A percentile compares a stretch with the other conserved stretches of the same genome.
These are phyloP conservation scores for Rhizophagus prolifer DNA, from an alignment of 192 early-diverging fungal genomes.

Conservation along the genomic window DNA sequence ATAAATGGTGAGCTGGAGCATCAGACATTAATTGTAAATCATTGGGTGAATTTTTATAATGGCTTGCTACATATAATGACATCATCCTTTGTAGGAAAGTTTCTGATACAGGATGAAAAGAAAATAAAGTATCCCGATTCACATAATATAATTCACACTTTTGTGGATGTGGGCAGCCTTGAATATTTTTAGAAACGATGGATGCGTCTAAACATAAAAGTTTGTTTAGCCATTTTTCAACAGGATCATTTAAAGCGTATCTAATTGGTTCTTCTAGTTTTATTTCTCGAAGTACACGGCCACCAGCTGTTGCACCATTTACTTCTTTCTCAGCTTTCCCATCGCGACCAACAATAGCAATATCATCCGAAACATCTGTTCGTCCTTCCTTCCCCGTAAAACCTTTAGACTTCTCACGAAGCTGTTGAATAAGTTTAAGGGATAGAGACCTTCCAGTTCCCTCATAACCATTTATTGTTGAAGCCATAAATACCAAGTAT, in stretches of 20 bases:
- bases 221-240: slow-evolving; percentile 95
- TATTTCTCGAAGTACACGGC: slow-evolving; percentile 85
- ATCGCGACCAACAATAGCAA: slow-evolving; percentile 52
- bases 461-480: slow-evolving; percentile 99
- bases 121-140: slow-evolving; percentile 97
- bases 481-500: slow-evolving; percentile 97
- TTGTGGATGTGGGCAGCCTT: slow-evolving; percentile 90
- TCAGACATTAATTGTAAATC: slow-evolving; percentile 97
- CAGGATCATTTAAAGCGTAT: slow-evolving; percentile 81
- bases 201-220: slow-evolving; percentile 93
- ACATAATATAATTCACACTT: slow-evolving; percentile 96
- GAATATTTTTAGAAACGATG: slow-evolving; percentile 63
- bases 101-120: slow-evolving; percentile 95
- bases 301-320: slow-evolving; percentile 43
- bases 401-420: slow-evolving; percentile 89
- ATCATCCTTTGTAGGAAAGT: slow-evolving; percentile 98
- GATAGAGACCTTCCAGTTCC: slow-evolving; percentile 97
- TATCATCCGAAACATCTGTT: slow-evolving; percentile 23
- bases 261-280: slow-evolving; percentile 94
- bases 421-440: slow-evolving; percentile 91
- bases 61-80: slow-evolving; percentile 94
- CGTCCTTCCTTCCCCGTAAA: slow-evolving; percentile 53
- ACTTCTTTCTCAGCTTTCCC: slow-evolving; percentile 53
- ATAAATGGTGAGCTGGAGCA: slow-evolving; percentile 96
- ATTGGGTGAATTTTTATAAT: slow-evolving; percentile 99